These are phyloP conservation scores for Trichoderma orchidacearum DNA, from an alignment of 495 filamentous ascomycete genomes.

Conservation along the genomic window DNA sequence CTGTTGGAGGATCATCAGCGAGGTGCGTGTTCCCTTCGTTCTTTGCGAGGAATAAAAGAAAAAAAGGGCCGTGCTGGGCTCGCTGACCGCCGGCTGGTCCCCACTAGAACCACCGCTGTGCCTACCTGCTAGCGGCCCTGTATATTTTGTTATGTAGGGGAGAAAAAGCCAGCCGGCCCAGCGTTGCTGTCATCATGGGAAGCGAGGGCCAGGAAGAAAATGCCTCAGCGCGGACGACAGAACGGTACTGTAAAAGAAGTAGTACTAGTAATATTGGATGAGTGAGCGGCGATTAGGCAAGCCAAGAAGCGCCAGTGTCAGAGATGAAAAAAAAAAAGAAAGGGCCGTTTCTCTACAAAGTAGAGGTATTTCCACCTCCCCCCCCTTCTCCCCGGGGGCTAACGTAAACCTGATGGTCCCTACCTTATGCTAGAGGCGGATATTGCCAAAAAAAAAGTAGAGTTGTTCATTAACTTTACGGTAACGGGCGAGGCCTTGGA, in stretches of 20 bases:
- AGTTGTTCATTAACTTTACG: background rate
- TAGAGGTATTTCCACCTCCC: background rate
- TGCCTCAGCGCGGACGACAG: background rate
- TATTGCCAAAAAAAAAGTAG: constrained; percentile 1
- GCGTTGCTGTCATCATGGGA: background rate
- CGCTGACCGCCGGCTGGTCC: background rate
- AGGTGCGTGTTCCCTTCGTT: background rate
- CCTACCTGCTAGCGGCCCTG: no score
- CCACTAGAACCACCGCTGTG: background rate
- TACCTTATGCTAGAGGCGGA: background rate
- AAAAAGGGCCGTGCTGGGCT: background rate
- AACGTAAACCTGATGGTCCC: background rate
- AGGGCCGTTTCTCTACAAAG: background rate
- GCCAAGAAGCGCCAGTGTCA: background rate
- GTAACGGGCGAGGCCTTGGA: background rate
- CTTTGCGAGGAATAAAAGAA: no score
- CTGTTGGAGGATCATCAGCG: background rate
- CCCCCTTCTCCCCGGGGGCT: no score
- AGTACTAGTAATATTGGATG: no score
- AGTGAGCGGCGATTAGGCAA: no score
- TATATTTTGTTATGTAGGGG: no score
- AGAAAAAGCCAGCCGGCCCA: background rate
- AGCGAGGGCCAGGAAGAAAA: background rate
- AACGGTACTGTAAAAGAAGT: no score
- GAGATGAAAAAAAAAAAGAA: background rate